Base-by-base conservation (phyloP, 2,329 filamentous ascomycete genomes). In the Polychaeton citri region DNA sequence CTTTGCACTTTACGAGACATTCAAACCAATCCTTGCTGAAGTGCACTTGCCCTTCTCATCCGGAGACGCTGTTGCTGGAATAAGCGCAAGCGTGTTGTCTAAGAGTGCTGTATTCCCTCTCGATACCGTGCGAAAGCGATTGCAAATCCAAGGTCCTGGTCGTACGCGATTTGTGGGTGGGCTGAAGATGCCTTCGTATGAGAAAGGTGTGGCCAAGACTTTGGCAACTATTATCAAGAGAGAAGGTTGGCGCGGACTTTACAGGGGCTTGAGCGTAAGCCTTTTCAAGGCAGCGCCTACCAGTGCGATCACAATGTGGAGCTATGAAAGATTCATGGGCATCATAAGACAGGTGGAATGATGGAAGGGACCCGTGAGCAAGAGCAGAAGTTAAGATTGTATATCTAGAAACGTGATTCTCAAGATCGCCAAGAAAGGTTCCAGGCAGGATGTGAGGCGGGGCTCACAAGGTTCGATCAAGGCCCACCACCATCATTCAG, bases 101-200 rank as follows among this genome's bases (percentile, higher is more conserved):
- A 98, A 98, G 64, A 92, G 86, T 20, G 76, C 74, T 2, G 84
- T 95, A 8, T 98, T 96, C 49, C 90, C 90, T 12, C 68, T 98
- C 17, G 90, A 98, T 55, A 75, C 94, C 19, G 84, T 95, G 21
- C 69, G 90, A 45, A 98, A 96, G 65, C 71, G 90, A 32, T 71
- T 98, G 46, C 90, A 98, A 61, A 86, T 98, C 3, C 90, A 98
- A 58, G 90, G 90, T 0, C 90, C 90, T 1, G 93, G 81, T 41
- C 69, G 87, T 42, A 62, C 62, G 24, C 68, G 68, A 44, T 98
- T 95, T 56, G 76, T 88, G 12, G 53, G 52, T 28, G 51, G 52
- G 3, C 81, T 92, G 59, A 73, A 75, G 49, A 94, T 96, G 7
- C 90, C 90, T 1, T 76, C 81, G 47, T 96, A 95, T 52, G 66